Evolutionary conservation across 2,329 filamentous ascomycete species (phyloP).

Genomic region (Pseudocercospora ulei): DNA sequence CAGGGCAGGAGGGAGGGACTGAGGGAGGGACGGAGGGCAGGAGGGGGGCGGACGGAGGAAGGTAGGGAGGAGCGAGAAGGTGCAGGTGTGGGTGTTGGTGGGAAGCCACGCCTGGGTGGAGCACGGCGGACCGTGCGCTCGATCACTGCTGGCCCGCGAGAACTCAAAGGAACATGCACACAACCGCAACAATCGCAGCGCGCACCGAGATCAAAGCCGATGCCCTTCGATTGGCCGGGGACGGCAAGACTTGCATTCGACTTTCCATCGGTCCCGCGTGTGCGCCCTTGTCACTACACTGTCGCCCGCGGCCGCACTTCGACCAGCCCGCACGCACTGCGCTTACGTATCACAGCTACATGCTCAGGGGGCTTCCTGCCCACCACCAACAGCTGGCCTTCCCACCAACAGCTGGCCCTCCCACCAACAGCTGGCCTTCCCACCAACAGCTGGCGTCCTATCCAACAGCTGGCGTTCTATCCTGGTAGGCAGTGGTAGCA

Average conservation of each 20-base stretch:
- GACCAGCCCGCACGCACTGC: conserved; percentile 2
- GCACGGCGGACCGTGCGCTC: no score
- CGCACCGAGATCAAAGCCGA: not conserved
- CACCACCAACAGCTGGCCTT: conserved; percentile 2
- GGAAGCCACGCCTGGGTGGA: no score
- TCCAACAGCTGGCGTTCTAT: not conserved
- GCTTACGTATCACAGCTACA: not conserved
- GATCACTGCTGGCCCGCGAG: conserved; percentile 1
- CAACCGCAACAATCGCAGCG: not conserved
- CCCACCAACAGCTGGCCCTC: not conserved
- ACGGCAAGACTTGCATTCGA: not conserved
- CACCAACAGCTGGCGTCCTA: conserved; percentile 4
- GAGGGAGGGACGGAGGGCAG: not conserved
- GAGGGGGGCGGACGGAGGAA: not conserved
- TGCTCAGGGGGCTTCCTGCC: conserved; percentile 4
- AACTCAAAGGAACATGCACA: conserved; percentile 4
- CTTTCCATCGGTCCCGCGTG: not conserved
- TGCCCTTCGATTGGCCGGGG: not conserved
- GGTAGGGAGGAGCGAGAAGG: no score
- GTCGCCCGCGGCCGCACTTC: not conserved
- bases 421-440: conserved; percentile 2
- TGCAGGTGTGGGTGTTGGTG: not conserved
- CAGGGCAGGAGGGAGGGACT: conserved; percentile 2
- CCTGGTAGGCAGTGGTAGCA: conserved; percentile 1
- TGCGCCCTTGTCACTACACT: no score